Conservation (phyloP, 2,329 filamentous ascomycete genomes). For the Diaporthe eres region DNA sequence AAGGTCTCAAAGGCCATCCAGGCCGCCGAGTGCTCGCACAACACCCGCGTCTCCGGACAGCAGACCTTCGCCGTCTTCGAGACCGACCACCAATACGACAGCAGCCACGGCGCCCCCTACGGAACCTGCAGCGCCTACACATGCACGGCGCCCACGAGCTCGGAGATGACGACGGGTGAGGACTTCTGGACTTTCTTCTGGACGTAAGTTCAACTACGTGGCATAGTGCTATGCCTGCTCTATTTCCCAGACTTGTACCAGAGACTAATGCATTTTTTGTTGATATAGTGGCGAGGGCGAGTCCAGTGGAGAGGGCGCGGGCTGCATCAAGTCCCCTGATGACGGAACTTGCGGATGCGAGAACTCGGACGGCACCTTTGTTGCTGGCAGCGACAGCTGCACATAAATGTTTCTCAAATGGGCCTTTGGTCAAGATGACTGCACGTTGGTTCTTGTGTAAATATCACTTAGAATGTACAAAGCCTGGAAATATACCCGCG, state of each 20-base stretch:
- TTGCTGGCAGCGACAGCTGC: slow-evolving; percentile 49
- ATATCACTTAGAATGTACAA: slow-evolving; percentile 17
- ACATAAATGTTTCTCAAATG: slow-evolving; percentile 12
- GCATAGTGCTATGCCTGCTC: no score
- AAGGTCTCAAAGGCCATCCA: slow-evolving; percentile 54
- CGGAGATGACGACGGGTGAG: slow-evolving; percentile 48
- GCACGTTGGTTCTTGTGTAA: slow-evolving; percentile 5
- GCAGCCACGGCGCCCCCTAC: slow-evolving; percentile 59
- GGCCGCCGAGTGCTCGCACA: slow-evolving; percentile 55
- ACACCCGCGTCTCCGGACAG: slow-evolving; percentile 51
- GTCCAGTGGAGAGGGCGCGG: slow-evolving; percentile 49
- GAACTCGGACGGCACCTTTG: slow-evolving; percentile 56
- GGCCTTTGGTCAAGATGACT: no score
- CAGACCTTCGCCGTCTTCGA: slow-evolving; percentile 56
- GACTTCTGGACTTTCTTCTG: slow-evolving; percentile 61
- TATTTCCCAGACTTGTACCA: accelerated
- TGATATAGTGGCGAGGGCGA: slow-evolving; percentile 46
- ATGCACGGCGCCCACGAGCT: slow-evolving; percentile 51
- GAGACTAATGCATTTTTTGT: background rate
- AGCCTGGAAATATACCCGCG: background rate
- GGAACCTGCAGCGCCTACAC: slow-evolving; percentile 61
- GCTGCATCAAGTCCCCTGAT: slow-evolving; percentile 56
- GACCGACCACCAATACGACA: slow-evolving; percentile 61
- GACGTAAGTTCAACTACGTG: slow-evolving; percentile 42
- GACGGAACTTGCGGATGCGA: slow-evolving; percentile 58